Evolutionary conservation across 139 green algal genomes (phyloP), one percentile per base, ranked within the genome.

Genomic region (Nannochloris sp.): DNA sequence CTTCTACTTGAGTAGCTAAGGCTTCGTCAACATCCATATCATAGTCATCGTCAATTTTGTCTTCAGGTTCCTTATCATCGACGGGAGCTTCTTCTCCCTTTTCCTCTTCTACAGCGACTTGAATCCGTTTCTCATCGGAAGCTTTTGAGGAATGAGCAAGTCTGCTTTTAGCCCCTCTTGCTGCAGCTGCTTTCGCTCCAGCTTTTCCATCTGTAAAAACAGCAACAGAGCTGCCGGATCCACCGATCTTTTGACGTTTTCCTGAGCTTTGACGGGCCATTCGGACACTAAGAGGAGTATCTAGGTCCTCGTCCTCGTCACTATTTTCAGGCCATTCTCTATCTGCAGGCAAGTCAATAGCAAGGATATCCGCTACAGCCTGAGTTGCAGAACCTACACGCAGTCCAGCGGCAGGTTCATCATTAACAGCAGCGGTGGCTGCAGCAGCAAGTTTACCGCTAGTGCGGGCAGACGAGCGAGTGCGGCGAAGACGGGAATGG

Each of bases 241-340:
- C 30, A 27, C 24, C 54, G 30, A 39, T 42, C 54, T 60, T 38
- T 60, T 25, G 15, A n/a, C 8, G 6, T 25, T 54, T n/a, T n/a
- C n/a, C n/a, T n/a, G n/a, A 39, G 34, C n/a, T n/a, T 62, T 62
- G 54, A 12, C 37, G 27, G 15, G 51, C 47, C 13, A 35, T 27
- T 0, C 48, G 51, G 19, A 61, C 5, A 8, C 54, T 59, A 14
- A 77, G 55, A 29, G 70, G 70, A 24, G 70, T 77, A 61, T 77
- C 61, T 31, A 77, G 55, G 12, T 72, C 62, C 12, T 77, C 70
- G 9, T 38, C 24, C 23, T 60, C 56, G 13, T 62, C 39, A 4
- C 35, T 54, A 2, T 27, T 42, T 14, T 4, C 60, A 2, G 19
- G 19, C 15, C 2, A 48, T 53, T 23, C 24, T 4, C 4, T 3